These are phyloP conservation scores for Pulveroboletus sp. DNA, from an alignment of 768 basidiomycete species.

Conservation along the genomic window DNA sequence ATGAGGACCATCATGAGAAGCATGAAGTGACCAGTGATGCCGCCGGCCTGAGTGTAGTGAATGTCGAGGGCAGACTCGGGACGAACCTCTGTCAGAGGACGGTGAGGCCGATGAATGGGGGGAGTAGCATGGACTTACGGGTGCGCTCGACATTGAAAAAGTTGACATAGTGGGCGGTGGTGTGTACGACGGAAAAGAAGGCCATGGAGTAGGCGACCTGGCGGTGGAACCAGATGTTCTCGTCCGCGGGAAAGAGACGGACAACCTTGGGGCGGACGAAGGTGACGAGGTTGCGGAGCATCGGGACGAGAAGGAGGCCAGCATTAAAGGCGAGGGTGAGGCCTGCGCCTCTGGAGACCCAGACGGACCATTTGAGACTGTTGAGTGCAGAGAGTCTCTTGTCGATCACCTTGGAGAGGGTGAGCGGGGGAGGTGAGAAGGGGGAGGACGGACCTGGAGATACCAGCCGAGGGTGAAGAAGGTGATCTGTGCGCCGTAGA, in stretches of 20 bases:
- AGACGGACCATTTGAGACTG: conserved; percentile 76
- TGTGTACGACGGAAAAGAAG: conserved; percentile 90
- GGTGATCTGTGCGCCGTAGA: conserved; percentile 72
- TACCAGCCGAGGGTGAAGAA: conserved; percentile 89
- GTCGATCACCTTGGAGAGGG: conserved; percentile 50
- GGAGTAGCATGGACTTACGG: conserved; percentile 44
- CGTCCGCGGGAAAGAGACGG: conserved; percentile 89
- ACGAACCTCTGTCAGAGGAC: conserved; percentile 63
- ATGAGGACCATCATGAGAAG: conserved; percentile 89
- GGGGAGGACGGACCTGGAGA: conserved; percentile 51
- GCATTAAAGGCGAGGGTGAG: conserved; percentile 87
- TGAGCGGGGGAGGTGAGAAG: neutral
- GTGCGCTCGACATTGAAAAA: conserved; percentile 88
- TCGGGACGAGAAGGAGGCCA: conserved; percentile 80
- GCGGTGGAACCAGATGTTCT: conserved; percentile 94
- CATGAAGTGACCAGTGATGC: conserved; percentile 96
- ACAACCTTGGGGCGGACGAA: conserved; percentile 73
- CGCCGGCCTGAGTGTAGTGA: conserved; percentile 85
- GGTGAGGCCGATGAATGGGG: neutral
- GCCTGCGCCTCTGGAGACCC: conserved; percentile 88
- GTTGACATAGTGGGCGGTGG: conserved; percentile 91
- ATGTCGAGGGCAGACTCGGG: conserved; percentile 73
- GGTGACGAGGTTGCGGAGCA: conserved; percentile 86
- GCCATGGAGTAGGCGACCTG: conserved; percentile 94
- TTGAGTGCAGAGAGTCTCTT: conserved; percentile 69